Evolutionary conservation across 768 basidiomycete genomes (phyloP), one percentile per base, ranked within the genome.

Genomic region (Boletus subparvulus): DNA sequence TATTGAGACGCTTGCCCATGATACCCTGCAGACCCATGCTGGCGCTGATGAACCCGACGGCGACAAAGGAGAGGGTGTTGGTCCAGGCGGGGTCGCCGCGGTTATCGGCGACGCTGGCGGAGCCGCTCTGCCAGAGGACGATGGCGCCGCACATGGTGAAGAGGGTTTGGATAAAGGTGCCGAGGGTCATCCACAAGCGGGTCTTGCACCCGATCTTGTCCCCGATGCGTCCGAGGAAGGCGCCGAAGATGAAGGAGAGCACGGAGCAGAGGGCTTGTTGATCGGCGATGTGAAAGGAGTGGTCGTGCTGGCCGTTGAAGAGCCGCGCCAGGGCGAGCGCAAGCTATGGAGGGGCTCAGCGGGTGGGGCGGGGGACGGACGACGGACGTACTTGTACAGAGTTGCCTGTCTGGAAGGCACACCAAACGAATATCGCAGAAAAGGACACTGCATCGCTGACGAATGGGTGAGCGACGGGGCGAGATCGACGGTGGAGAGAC

Each of bases 351-450:
- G 26, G 58, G 5, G 24, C 10, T 50, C 14, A 59, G 52, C 17
- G 24, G 35, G 11, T 3, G 2, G 16, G 33, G 11, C 0, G 14
- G 17, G 9, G 10, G 42, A 11, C 7, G 0, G 19, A 33, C 9
- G 28, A 4, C 5, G 5, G 10, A 47, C 64, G 26, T 63, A 86
- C 85, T 76, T 88, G 86, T 11, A 83, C 78, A 61, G 83, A 83
- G 67, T 90, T 90, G 50, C 88, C 90, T 0, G 90, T 92, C 71
- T 92, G 90, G 71, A 92, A 92, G 14, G 86, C 90, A 69, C 86
- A 88, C 89, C 91, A 93, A 13, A 92, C 83, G 69, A 85, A 92
- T 46, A 90, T 76, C 3, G 91, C 87, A 43, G 88, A 83, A 75
- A 92, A 92, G 4, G 83, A 84, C 30, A 92, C 76, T 2, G 82